Conservation (phyloP, 2,329 filamentous ascomycete species). For the Decorospora gaudefroyi region DNA sequence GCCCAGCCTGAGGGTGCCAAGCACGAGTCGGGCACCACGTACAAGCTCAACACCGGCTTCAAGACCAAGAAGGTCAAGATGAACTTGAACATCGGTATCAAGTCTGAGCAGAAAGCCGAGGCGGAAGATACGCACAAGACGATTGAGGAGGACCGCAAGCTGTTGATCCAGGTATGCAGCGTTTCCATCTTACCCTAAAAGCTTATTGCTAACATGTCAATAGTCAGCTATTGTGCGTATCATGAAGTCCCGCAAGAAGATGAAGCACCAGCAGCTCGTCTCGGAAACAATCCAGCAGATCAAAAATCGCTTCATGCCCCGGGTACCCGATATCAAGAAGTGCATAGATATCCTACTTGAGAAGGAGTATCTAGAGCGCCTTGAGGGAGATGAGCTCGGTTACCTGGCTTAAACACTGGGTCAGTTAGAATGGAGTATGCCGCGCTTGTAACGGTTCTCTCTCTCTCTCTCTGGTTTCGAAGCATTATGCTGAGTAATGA, state of each 20-base stretch:
- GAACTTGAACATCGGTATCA: conserved; percentile 92
- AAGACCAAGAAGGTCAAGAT: conserved; percentile 98
- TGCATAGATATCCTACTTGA: conserved; percentile 98
- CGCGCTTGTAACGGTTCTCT: neutral
- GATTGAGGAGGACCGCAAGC: conserved; percentile 95
- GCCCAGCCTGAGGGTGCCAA: conserved; percentile 74
- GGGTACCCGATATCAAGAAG: conserved; percentile 97
- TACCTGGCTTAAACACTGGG: conserved; percentile 74
- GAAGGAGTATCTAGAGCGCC: conserved; percentile 96
- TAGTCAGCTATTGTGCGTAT: conserved; percentile 98
- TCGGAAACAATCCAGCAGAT: conserved; percentile 96
- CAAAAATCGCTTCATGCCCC: conserved; percentile 87
- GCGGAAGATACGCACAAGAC: conserved; percentile 98
- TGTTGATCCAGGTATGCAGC: conserved; percentile 84
- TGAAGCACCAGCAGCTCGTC: conserved; percentile 95
- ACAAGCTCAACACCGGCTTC: conserved; percentile 89
- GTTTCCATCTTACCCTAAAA: neutral
- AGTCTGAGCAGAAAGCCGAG: conserved; percentile 95
- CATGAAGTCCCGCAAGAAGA: conserved; percentile 99
- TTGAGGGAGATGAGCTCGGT: conserved; percentile 91
- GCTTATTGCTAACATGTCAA: conserved; percentile 35
- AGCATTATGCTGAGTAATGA: conserved; percentile 11
- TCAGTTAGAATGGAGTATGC: neutral
- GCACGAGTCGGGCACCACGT: conserved; percentile 75
- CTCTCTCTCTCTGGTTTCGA: neutral